Percentiles rank a stretch among this genome's conserved stretches.
phyloP scores from a whole-genome alignment of 1,139 yeast genomes.

The Diutina siamensis region DNA sequence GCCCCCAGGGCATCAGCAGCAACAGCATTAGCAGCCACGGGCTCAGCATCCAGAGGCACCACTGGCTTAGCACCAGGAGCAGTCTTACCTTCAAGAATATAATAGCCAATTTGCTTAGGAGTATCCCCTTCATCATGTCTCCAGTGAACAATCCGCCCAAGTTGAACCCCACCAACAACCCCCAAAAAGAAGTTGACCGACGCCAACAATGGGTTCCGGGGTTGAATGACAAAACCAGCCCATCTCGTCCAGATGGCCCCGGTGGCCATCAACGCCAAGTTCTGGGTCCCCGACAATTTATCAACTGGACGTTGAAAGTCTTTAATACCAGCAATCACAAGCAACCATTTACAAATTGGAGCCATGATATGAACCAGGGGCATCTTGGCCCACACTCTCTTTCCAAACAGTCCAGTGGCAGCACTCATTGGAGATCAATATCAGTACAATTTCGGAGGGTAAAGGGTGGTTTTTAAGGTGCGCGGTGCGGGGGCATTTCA shows the following conservation, averaged over 20 bases:
- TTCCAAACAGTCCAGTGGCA: constrained; percentile 3
- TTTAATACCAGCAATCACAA: constrained; percentile 81
- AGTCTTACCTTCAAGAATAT: constrained; percentile 42
- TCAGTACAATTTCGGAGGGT: neutral
- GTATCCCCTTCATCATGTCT: constrained; percentile 42
- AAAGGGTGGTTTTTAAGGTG: neutral
- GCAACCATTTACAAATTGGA: constrained; percentile 60
- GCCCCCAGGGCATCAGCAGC: no score
- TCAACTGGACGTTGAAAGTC: constrained; percentile 89
- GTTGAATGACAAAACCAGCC: constrained; percentile 83
- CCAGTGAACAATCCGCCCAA: constrained; percentile 56
- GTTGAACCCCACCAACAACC: constrained; percentile 78
- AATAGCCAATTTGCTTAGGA: constrained; percentile 40
- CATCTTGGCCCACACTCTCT: constrained; percentile 5
- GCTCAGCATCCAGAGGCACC: neutral
- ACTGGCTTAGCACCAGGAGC: constrained; percentile 7
- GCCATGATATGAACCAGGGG: constrained; percentile 79
- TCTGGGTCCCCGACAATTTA: constrained; percentile 84
- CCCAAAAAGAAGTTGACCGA: constrained; percentile 92
- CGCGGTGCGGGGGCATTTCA: neutral
- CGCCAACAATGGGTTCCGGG: constrained; percentile 79
- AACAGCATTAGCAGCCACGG: neutral
- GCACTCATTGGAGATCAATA: neutral
- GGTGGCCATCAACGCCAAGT: constrained; percentile 78
- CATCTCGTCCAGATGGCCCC: constrained; percentile 98